Conservation (phyloP, 2,329 filamentous ascomycete species). For the Clonostachys sp. region DNA sequence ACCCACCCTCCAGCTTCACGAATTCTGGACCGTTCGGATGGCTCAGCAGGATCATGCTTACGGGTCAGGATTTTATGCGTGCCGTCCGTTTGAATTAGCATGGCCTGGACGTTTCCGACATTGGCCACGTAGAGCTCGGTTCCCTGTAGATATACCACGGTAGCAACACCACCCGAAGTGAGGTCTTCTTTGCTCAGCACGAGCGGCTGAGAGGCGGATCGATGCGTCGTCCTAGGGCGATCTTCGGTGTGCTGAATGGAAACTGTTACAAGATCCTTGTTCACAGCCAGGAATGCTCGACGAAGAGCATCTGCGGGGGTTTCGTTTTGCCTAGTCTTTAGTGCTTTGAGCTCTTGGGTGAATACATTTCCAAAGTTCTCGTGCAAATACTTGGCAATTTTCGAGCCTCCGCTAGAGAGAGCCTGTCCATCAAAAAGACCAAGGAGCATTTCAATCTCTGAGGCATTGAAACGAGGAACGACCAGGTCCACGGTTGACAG, state of each 20-base stretch:
- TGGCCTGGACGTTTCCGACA: slow-evolving; percentile 91
- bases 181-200: slow-evolving; percentile 86
- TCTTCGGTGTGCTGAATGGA: slow-evolving; percentile 79
- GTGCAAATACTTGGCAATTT: slow-evolving; percentile 93
- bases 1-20: slow-evolving; percentile 94
- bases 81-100: slow-evolving; percentile 87
- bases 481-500: slow-evolving; percentile 94
- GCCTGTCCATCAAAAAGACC: slow-evolving; percentile 96
- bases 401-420: slow-evolving; percentile 84
- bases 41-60: slow-evolving; percentile 91
- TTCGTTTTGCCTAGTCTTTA: slow-evolving; percentile 65
- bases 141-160: slow-evolving; percentile 82
- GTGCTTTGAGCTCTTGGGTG: slow-evolving; percentile 70
- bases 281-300: slow-evolving; percentile 80
- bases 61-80: slow-evolving; percentile 77
- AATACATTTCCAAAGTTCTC: slow-evolving; percentile 92
- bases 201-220: slow-evolving; percentile 67
- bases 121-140: slow-evolving; percentile 94
- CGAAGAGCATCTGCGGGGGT: slow-evolving; percentile 78
- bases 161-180: slow-evolving; percentile 85
- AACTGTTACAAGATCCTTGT: slow-evolving; percentile 88
- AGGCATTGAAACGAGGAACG: slow-evolving; percentile 84
- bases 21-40: slow-evolving; percentile 79
- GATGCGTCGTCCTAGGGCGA: slow-evolving; percentile 59
- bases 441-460: slow-evolving; percentile 83